Conservation (phyloP, 192 early-diverging fungal genomes). For the Backusella australiensis region DNA sequence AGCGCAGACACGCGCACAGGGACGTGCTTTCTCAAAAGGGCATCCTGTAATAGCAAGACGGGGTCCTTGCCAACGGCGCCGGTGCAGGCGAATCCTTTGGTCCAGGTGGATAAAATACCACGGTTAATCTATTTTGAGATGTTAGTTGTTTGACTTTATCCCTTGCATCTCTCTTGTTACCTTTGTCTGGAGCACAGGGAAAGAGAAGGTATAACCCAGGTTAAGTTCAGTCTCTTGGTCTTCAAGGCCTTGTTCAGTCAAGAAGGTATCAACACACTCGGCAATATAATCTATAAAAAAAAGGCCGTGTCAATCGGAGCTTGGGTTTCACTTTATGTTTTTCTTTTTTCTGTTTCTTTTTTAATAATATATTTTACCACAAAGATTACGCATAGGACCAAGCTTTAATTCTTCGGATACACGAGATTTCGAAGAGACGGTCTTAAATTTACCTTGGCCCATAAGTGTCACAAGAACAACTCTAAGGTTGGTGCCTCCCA, state of each 20-base stretch:
- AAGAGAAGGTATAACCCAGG: conserved; percentile 94
- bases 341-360: background rate
- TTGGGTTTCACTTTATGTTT: conserved; percentile 7
- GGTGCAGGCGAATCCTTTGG: conserved; percentile 83
- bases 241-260: conserved; percentile 41
- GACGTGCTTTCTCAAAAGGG: conserved; percentile 69
- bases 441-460: conserved; percentile 68
- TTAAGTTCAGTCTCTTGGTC: conserved; percentile 29
- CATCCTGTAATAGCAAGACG: conserved; percentile 76
- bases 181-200: conserved; percentile 86
- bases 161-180: background rate
- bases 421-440: conserved; percentile 70
- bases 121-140: conserved; percentile 52
- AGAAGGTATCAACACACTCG: conserved; percentile 79
- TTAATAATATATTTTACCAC: conserved; percentile 17
- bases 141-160: background rate
- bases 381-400: conserved; percentile 50
- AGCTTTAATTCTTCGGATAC: conserved; percentile 62
- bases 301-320: background rate
- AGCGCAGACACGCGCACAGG: conserved; percentile 85
- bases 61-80: conserved; percentile 86
- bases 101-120: conserved; percentile 69
- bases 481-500: conserved; percentile 93
- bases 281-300: conserved; percentile 81
- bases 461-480: conserved; percentile 83